Conservation (phyloP, 2,329 filamentous ascomycete genomes). For the Pseudocercospora cruenta region DNA sequence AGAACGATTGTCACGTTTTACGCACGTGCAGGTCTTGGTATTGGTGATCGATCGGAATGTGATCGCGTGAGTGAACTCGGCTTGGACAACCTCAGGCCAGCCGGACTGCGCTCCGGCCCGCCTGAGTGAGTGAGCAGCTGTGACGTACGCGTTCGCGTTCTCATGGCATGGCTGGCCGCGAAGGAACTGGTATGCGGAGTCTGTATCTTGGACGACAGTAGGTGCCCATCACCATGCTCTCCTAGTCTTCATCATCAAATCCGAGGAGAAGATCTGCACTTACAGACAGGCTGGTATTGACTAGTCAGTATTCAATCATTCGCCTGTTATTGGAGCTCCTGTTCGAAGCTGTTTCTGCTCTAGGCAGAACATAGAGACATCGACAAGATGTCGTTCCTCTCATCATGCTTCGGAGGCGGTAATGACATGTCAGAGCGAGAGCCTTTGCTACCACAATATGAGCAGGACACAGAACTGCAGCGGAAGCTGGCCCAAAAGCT, state of each 20-base stretch:
- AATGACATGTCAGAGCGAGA: conserved; percentile 62
- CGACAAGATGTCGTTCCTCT: conserved; percentile 50
- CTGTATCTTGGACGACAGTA: neutral
- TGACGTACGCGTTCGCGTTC: neutral
- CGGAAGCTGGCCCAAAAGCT: conserved; percentile 82
- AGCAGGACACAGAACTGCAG: conserved; percentile 79
- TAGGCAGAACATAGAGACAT: neutral
- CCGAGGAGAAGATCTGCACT: too few species aligned
- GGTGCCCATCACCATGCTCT: neutral
- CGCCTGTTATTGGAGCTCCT: neutral
- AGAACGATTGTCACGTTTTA: neutral
- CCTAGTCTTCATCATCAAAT: neutral
- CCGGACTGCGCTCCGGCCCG: neutral
- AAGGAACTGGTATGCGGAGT: neutral
- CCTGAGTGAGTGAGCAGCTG: neutral
- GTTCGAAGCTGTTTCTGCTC: neutral
- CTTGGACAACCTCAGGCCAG: neutral
- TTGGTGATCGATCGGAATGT: neutral
- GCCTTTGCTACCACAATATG: conserved; percentile 80
- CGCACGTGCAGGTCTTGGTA: conserved; percentile 3
- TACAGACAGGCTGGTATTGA: neutral
- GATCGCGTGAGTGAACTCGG: neutral
- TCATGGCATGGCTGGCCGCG: too few species aligned
- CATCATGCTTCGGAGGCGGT: conserved; percentile 64
- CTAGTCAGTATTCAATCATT: neutral